Base-by-base conservation (phyloP, 2,329 filamentous ascomycete species). In the Basipetospora chlamydospora region DNA sequence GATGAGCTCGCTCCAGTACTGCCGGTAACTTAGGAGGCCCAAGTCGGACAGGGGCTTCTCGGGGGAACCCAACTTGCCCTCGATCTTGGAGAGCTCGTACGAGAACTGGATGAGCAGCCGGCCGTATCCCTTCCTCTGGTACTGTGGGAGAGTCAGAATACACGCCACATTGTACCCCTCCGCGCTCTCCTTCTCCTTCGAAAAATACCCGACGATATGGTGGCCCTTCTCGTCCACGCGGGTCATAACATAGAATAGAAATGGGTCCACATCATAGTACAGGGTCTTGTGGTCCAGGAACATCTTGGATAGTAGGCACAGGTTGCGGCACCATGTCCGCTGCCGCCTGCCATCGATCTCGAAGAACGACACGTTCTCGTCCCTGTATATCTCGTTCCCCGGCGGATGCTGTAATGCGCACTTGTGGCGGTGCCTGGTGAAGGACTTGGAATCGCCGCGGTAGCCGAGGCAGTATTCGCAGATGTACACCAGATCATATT, bases 231-330 rank as follows among this genome's bases (percentile, higher is more conserved):
- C 85, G 44, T 87, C 83, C 46, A 82, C 77, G 28, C 78, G 80
- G 18, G 84, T 84, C 88, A 98, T 95, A 56, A 94, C 88, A 59
- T 98, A 98, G 63, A 98, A 98, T 25, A 98, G 62, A 53, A 98
- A 98, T 0, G 90, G 90, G 44, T 98, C 90, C n/a, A 98, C 90
- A 49, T 98, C 90, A 61, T 98, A 98, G 64, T 95, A 98, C 6
- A 98, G 74, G 5, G 90, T 96, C 59, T 98, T 98, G 56, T 95
- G 92, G 46, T 93, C 90, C 26, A 98, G 69, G 53, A 98, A 98
- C 60, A 96, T 83, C 52, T 98, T 98, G 16, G 81, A 90, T 12
- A 98, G 66, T 8, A 98, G 65, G 56, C 90, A 98, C 5, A 98
- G 69, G 47, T 98, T 98, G 36, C 92, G 81, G 51, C 90, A 98